Percentiles rank a stretch among this genome's conserved stretches.
phyloP scores from a whole-genome alignment of 2,329 filamentous ascomycete species.

The Aspergillus sp. region DNA sequence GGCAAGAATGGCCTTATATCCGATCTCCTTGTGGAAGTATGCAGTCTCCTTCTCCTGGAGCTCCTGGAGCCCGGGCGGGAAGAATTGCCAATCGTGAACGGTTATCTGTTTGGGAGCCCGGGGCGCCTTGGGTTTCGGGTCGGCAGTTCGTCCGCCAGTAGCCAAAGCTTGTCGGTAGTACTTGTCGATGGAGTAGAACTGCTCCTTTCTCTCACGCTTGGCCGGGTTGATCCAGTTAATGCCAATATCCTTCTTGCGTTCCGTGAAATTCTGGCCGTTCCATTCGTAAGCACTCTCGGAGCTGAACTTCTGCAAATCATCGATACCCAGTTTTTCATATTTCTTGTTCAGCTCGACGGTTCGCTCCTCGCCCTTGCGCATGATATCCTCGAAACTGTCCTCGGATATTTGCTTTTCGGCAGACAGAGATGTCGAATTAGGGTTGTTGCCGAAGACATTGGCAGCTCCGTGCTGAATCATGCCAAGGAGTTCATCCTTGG shows the following conservation, averaged over 20 bases:
- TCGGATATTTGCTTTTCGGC: constrained; percentile 69
- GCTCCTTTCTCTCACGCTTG: constrained; percentile 97
- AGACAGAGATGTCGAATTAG: constrained; percentile 60
- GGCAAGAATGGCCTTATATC: constrained; percentile 85
- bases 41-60: constrained; percentile 96
- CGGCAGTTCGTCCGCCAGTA: constrained; percentile 73
- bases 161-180: constrained; percentile 93
- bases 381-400: constrained; percentile 85
- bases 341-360: constrained; percentile 89
- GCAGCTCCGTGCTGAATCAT: constrained; percentile 99
- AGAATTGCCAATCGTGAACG: constrained; percentile 97
- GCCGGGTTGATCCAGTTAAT: constrained; percentile 97
- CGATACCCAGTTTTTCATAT: constrained; percentile 95
- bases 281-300: constrained; percentile 98
- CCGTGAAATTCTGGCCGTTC: constrained; percentile 96
- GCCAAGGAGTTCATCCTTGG: constrained; percentile 90
- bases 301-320: constrained; percentile 95
- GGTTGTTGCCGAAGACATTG: constrained; percentile 79
- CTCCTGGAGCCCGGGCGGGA: constrained; percentile 77
- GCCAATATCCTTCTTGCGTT: constrained; percentile 86
- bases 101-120: constrained; percentile 88
- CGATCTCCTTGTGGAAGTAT: constrained; percentile 92
- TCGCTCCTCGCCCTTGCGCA: constrained; percentile 80
- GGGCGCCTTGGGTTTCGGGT: constrained; percentile 92
- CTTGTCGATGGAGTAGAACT: constrained; percentile 97